phyloP scores from a whole-genome alignment of 345 rosid species.

The Corchorus olitorius region DNA sequence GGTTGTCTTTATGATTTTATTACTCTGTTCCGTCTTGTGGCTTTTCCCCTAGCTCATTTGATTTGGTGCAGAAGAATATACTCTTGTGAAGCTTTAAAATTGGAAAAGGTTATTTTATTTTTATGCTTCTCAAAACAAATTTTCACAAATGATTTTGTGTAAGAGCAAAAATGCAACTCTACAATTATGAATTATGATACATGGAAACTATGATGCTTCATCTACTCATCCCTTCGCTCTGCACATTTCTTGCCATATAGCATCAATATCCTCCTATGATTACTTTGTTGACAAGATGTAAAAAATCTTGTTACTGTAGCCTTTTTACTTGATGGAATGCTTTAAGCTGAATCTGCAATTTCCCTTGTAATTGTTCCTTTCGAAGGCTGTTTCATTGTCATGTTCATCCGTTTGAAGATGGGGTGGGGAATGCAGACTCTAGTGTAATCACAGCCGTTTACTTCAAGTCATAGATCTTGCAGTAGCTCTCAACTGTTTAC shows the following conservation, averaged over 20 bases:
- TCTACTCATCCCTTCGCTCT: background rate
- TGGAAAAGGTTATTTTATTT: background rate
- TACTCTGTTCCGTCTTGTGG: background rate
- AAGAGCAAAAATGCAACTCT: background rate
- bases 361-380: background rate
- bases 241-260: background rate
- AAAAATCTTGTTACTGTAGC: background rate
- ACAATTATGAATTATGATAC: background rate
- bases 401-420: background rate
- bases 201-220: background rate
- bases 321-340: background rate
- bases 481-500: slow-evolving; percentile 15
- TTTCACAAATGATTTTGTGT: background rate
- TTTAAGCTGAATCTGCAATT: background rate
- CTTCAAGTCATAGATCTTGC: too few relatives aligned
- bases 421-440: too few relatives aligned
- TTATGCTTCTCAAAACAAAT: background rate
- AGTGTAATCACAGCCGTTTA: too few relatives aligned
- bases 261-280: background rate
- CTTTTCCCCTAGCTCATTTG: background rate
- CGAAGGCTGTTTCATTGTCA: background rate
- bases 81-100: background rate
- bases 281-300: too few relatives aligned
- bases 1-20: background rate
- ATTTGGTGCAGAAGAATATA: background rate